Base-by-base conservation (phyloP, 495 filamentous ascomycete species). In the Trichoderma orchidacearum region DNA sequence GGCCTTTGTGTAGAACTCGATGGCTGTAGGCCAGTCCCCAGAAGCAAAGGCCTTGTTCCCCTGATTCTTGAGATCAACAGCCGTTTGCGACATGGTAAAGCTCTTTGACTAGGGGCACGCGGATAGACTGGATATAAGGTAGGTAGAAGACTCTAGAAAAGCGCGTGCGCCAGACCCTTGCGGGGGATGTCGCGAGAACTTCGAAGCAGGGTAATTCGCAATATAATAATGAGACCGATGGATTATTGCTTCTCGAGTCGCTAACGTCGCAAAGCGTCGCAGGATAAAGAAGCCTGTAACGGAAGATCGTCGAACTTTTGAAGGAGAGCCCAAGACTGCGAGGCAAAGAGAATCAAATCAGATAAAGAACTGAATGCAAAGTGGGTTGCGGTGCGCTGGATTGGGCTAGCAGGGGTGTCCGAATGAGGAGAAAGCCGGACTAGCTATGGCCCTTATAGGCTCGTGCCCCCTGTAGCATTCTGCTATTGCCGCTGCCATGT, bases 11-110 rank as follows among this genome's bases (percentile, higher is more conserved):
- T 99, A 99, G 60, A 84, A 85, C 23, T 92, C 85, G 31, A 95
- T 78, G 2, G 93, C 93, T 23, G 75, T 76, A 28, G 79, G 75
- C 92, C 93, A 99, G 70, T 97, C 85, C 64, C 95, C 89, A 18
- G 80, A 70, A 23, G 84, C 83, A 70, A 97, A 95, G 36, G 90
- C 90, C 64, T 89, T 85, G 73, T 99, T 99, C 57, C 93, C 93
- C 68, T 95, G 82, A 70, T 89, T 82, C 78, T 99, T 99, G 58
- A 94, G 74, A 62, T 83, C 85, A 58, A 81, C 77, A 53, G 92
- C 91, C 67, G 84, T 78, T 58, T 89, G 30, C 84, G 64, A 59
- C 58, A 25, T 55, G 13, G 21, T 55, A n/a, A 31, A 32, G 53
- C 13, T 9, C 21, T 18, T 11, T 48, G 8, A 6, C 21, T 13